Base-by-base conservation (phyloP, 768 basidiomycete genomes). In the Suillus discolor region DNA sequence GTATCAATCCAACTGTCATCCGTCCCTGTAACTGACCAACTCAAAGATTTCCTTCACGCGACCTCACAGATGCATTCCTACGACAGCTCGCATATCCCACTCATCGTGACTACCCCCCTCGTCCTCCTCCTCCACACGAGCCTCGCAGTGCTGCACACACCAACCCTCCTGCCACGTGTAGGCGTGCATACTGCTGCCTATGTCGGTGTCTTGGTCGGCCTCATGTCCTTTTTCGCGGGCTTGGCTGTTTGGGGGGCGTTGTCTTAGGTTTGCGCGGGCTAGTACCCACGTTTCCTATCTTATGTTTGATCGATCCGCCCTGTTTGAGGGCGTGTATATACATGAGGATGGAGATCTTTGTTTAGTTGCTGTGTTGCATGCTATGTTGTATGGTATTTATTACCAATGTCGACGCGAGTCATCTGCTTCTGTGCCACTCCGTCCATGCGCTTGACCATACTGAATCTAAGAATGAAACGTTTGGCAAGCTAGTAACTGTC, bases 111-210 rank as follows among this genome's bases (percentile, higher is more conserved):
- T 0, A 75, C 85, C 53, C 79, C 83, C 11, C 49, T 81, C 1
- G 75, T 86, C 36, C 67, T 85, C 36, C 38, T 80, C 7, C 72
- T 89, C 16, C 89, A 91, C 62, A 78, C 82, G 11, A 70, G 82
- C 38, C 83, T 94, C 25, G 79, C 85, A 4, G 76, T 90, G 20
- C 80, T 93, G 62, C 89, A 93, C 68, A 87, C 90, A 0, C 86
- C 90, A 1, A 76, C 82, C 61, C 78, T 92, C 36, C 81, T 94
- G 15, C 90, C 91, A 0, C 82, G 84, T 47, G 84, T 94, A 34
- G 93, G 93, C 8, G 83, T 93, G 36, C 93, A 92, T 61, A 87
- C 86, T 0, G 89, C 88, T 39, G 91, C 90, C 31, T 95, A 93
- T 75, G 80, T 88, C 12, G 87, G 85, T 25, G 79, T 87, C 54